Evolutionary conservation across 2,329 filamentous ascomycete species (phyloP).

Genomic region (Sordariomycetes sp.): DNA sequence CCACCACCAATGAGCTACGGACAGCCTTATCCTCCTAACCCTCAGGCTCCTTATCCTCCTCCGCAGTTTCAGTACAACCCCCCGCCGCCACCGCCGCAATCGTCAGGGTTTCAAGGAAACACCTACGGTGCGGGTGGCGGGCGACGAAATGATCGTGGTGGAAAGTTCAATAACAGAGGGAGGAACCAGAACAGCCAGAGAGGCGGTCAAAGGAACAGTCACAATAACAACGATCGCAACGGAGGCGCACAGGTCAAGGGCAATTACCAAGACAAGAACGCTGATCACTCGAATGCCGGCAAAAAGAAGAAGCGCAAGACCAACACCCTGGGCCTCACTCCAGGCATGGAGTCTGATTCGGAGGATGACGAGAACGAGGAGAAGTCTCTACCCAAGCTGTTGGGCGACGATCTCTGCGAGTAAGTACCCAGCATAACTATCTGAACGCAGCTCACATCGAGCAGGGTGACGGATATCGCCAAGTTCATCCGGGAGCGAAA

Average conservation of each 20-base stretch:
- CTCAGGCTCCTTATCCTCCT: constrained; percentile 16
- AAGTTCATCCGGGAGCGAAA: constrained; percentile 75
- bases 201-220: constrained; percentile 4
- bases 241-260: no score
- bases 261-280: constrained; percentile 15
- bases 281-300: constrained; percentile 34
- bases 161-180: constrained; percentile 34
- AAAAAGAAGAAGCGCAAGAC: constrained; percentile 67
- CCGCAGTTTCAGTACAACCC: constrained; percentile 29
- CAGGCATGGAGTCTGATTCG: constrained; percentile 52
- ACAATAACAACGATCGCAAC: constrained; percentile 10
- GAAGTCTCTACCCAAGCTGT: constrained; percentile 49
- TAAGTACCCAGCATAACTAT: no score
- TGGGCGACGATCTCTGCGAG: constrained; percentile 35
- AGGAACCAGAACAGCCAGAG: constrained; percentile 14
- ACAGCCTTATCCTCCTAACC: constrained; percentile 35
- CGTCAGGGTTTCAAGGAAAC: constrained; percentile 13
- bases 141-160: constrained; percentile 17
- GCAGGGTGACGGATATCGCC: constrained; percentile 58
- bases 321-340: constrained; percentile 63
- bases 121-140: constrained; percentile 32
- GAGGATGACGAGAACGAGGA: constrained; percentile 66
- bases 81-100: constrained; percentile 23
- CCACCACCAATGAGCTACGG: no score
- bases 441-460: no score